A percentile compares a stretch with the other conserved stretches of the same genome.
Evolutionary conservation across 1,139 yeast genomes (phyloP).

Genomic region (Saccharomyces pastorianus): DNA sequence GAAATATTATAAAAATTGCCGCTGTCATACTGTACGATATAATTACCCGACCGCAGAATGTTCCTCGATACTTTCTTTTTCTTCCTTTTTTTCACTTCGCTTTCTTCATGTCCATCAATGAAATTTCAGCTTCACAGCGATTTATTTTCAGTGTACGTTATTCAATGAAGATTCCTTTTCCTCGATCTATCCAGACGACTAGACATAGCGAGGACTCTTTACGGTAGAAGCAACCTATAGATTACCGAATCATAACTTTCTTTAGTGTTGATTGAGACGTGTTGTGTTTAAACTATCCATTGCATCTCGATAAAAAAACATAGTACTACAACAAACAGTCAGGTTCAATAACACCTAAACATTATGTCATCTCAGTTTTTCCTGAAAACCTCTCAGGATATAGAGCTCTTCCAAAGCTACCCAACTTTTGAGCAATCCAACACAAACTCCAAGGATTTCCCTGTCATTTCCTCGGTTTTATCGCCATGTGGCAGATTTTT

Average conservation of each 20-base stretch:
- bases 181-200: neutral
- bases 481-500: conserved; percentile 44
- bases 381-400: conserved; percentile 29
- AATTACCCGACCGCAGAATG: neutral
- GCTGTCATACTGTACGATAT: neutral
- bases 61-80: neutral
- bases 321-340: neutral
- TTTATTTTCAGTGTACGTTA: neutral
- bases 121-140: neutral
- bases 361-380: conserved; percentile 32
- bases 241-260: neutral
- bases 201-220: neutral
- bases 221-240: neutral
- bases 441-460: conserved; percentile 37
- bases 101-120: neutral
- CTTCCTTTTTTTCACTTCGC: neutral
- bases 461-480: conserved; percentile 39
- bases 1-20: neutral
- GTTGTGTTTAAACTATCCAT: neutral
- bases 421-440: conserved; percentile 33
- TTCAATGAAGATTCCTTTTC: neutral
- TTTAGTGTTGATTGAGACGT: neutral
- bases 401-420: conserved; percentile 33
- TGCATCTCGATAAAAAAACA: neutral
- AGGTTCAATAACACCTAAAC: neutral